Conservation (phyloP, 106 monocot genomes). For the Acorus gramineus region DNA sequence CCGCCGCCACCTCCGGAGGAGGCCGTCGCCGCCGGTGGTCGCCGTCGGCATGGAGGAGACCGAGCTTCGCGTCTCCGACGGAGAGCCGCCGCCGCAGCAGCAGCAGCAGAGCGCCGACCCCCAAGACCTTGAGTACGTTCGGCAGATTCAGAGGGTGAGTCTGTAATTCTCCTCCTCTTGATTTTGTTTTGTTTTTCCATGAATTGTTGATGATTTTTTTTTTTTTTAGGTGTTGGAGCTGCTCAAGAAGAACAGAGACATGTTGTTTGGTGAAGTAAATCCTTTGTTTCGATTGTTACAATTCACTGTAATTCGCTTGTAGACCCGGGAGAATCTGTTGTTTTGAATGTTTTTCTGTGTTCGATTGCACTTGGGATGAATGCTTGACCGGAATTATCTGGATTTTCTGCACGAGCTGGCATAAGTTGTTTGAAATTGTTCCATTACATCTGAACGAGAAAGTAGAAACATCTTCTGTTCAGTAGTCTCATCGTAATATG, state of each 20-base stretch:
- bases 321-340: not conserved
- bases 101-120: slow-evolving; percentile 30
- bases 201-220: not conserved
- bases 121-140: slow-evolving; percentile 53
- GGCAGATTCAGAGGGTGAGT: slow-evolving; percentile 37
- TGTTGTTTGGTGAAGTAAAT: slow-evolving; percentile 76
- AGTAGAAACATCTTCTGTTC: no score
- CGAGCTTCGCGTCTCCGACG: slow-evolving; percentile 7
- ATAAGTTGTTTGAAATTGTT: no score
- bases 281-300: not conserved
- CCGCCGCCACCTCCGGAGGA: not conserved
- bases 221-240: slow-evolving; percentile 62
- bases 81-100: slow-evolving; percentile 1
- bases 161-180: slow-evolving; percentile 10
- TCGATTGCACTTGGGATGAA: no score
- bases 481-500: no score
- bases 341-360: not conserved
- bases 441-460: no score
- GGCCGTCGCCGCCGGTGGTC: not conserved
- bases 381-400: no score
- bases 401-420: no score
- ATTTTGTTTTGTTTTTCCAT: not conserved
- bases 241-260: slow-evolving; percentile 84
- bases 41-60: slow-evolving; percentile 14
- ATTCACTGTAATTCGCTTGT: not conserved